Evolutionary conservation across 129 eudicot species (phyloP), one percentile per base, ranked within the genome.

Genomic region (Lonicera japonica): DNA sequence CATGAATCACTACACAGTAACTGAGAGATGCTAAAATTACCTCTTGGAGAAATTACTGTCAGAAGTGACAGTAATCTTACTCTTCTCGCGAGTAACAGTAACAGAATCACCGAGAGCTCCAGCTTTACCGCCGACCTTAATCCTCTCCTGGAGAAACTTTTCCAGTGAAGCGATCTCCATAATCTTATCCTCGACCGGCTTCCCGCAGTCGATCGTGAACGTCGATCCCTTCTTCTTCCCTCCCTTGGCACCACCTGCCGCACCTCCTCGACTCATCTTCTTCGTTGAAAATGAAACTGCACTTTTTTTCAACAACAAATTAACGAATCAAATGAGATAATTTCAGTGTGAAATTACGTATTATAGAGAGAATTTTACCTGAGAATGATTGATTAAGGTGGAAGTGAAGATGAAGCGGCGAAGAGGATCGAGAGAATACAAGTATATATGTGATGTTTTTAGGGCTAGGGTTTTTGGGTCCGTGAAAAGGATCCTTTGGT

Each of bases 151-250:
- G 21, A 51, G 56, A 17, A 51, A 51, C 21, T 51, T 51, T 18
- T 51, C 56, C 10, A 51, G 56, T 17, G 56, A 51, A 17, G 56
- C 56, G 21, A 51, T 51, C 20, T 51, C 56, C 56, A 51, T 51
- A 18, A 51, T 51, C 21, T 51, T 51, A 18, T 51, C 56, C 56
- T 51, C 56, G 8, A 51, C 56, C 21, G 56, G 56, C 56, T 51
- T 51, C 56, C 56, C 56, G 56, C 56, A 51, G 56, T 51, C 56
- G 56, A 51, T 51, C 56, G 21, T 18, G 56, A 51, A 51, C 21
- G 21, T 51, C 56, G 56, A n/a, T 51, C 56, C 56, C 56, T 17
- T 17, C 56, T 51, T 51, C 21, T 51, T 51, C 56, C 21, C 21
- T 1, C 56, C 56, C 56, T 51, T 51, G 20, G 56, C 56, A 4